These are phyloP conservation scores for Choricystis sp. DNA, from an alignment of 139 green algal species.

Conservation along the genomic window DNA sequence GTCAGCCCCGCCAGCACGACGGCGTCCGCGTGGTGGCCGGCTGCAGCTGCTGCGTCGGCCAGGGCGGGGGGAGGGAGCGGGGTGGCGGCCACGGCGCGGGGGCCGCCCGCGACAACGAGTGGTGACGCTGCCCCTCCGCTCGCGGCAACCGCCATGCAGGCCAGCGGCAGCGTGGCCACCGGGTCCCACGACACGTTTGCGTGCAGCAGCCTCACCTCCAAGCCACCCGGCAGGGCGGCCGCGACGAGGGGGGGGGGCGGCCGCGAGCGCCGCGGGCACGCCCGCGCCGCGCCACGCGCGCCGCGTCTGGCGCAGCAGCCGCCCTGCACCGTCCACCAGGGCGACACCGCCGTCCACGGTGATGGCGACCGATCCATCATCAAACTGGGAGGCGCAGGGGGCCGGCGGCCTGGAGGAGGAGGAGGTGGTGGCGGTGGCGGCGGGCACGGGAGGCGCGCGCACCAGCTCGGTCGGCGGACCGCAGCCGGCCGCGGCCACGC, in stretches of 20 bases:
- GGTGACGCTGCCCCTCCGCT: not conserved
- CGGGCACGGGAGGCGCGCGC: no score
- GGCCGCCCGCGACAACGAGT: not conserved
- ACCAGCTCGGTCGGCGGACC: not conserved
- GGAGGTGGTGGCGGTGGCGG: no score
- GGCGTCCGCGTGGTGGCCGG: no score
- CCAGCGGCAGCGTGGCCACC: no score
- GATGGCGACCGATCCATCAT: not conserved
- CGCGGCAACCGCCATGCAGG: not conserved
- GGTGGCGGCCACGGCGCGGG: no score
- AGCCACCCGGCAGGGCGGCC: not conserved
- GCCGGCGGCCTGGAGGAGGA: no score
- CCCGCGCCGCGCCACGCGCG: not conserved
- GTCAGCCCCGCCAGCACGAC: not conserved
- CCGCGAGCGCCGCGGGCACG: not conserved
- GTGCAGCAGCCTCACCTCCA: not conserved
- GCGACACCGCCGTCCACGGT: not conserved
- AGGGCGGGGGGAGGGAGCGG: no score
- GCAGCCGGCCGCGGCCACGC: not conserved
- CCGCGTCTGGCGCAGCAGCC: no score
- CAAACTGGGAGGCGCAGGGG: no score
- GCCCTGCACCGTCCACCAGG: not conserved
- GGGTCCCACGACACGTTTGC: no score
- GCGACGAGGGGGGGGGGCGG: not conserved
- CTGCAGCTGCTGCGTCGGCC: not conserved